Conservation (phyloP, 2,329 filamentous ascomycete species). For the Trichoderma oligosporum region DNA sequence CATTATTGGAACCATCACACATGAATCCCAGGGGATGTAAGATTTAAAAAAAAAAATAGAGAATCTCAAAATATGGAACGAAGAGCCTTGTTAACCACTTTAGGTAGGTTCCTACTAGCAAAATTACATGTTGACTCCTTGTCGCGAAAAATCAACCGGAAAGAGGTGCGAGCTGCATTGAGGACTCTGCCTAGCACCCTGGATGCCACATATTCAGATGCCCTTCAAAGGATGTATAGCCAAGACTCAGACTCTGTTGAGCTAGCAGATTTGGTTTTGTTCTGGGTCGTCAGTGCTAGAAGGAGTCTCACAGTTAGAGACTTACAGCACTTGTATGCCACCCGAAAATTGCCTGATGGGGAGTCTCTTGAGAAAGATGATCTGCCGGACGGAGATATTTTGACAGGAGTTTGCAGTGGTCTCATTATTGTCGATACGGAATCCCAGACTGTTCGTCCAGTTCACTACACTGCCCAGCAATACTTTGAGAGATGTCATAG, state of each 20-base stretch:
- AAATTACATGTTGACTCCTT: not conserved
- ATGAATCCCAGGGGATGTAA: constrained; percentile 7
- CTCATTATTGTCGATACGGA: constrained; percentile 5
- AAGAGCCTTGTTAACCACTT: not conserved
- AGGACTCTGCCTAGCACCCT: not conserved
- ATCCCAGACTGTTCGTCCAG: constrained; percentile 6
- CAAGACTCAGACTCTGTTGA: constrained; percentile 4
- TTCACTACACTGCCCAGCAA: constrained; percentile 16
- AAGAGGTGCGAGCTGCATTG: not conserved
- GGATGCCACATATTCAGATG: constrained; percentile 1
- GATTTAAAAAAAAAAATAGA: too few relatives aligned
- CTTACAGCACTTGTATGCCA: constrained; percentile 8
- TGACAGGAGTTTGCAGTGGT: constrained; percentile 1
- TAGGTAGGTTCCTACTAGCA: not conserved
- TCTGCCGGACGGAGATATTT: not conserved
- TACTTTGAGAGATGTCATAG: constrained; percentile 10
- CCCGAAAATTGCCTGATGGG: not conserved
- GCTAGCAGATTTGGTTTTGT: constrained; percentile 6
- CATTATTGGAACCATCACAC: not conserved
- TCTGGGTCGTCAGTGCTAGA: constrained; percentile 9
- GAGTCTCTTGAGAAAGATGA: not conserved
- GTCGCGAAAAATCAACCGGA: not conserved
- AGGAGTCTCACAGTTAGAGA: constrained; percentile 1
- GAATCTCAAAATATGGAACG: too few relatives aligned
- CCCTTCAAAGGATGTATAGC: not conserved